Conservation (phyloP, 2,329 filamentous ascomycete species). For the Fusarium anthophilum region DNA sequence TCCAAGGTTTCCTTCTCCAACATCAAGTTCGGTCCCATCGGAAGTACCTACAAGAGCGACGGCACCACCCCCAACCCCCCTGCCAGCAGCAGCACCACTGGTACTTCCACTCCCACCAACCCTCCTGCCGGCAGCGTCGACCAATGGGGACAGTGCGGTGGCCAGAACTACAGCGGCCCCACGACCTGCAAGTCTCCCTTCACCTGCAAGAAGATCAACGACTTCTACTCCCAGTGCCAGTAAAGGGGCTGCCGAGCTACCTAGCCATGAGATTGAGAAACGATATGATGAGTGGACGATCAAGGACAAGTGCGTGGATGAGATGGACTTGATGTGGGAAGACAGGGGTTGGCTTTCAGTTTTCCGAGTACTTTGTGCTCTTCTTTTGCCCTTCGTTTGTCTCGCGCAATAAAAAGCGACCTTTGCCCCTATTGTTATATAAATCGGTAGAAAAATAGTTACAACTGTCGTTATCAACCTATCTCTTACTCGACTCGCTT, state of each 20-base stretch:
- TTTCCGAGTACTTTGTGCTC: conserved; percentile 7
- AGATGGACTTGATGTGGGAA: background rate
- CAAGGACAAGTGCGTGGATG: background rate
- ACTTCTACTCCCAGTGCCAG: conserved; percentile 55
- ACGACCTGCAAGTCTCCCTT: conserved; percentile 48
- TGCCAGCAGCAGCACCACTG: background rate
- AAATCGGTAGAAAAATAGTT: conserved; percentile 21
- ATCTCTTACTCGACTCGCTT: background rate
- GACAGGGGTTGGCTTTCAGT: conserved; percentile 7
- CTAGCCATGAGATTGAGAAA: background rate
- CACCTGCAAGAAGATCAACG: conserved; percentile 51
- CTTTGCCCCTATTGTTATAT: conserved; percentile 21
- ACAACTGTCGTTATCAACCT: conserved; percentile 29
- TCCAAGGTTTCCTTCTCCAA: conserved; percentile 66
- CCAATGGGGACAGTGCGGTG: conserved; percentile 52
- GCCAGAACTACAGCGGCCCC: conserved; percentile 48
- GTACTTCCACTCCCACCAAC: conserved; percentile 2
- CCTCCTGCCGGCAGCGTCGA: conserved; percentile 23
- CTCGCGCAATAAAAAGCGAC: conserved; percentile 19
- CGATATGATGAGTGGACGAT: background rate
- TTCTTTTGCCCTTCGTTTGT: conserved; percentile 23
- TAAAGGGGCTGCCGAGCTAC: conserved; percentile 31
- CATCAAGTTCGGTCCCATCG: conserved; percentile 66
- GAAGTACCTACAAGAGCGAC: conserved; percentile 56
- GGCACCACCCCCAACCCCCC: conserved; percentile 23